Evolutionary conservation across 1,284 basidiomycete species (phyloP), one percentile per base, ranked within the genome.

Genomic region (Kwoniella shivajii): DNA sequence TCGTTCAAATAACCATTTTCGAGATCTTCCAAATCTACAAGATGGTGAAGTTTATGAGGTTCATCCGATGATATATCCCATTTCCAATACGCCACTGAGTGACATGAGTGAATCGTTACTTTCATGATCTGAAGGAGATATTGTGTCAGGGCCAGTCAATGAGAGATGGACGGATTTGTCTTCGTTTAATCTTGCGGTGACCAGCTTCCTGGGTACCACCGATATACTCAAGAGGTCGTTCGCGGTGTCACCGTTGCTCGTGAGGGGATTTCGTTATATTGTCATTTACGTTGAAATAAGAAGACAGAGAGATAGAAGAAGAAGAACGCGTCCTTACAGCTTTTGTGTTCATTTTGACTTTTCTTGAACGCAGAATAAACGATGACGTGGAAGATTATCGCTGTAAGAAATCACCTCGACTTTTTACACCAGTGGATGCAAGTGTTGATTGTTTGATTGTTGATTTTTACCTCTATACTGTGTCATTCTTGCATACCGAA

Each of bases 61-160:
- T 76, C 73, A 26, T 52, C 56, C 13, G 71, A 73, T 9, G 63
- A 64, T 14, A 65, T 65, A 61, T 77, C 73, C 77, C 77, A 78
- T 60, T 76, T 74, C 77, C 77, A 78, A 18, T 68, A 67, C 3
- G 76, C 77, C 29, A 78, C 75, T 2, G 76, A 68, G 59, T 74
- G 63, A 60, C 72, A 74, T 4, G 69, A 57, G 13, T 65, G 68
- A 53, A 77, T 70, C 16, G 71, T 68, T 60, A 78, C 49, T 54
- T 77, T 78, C 77, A 78, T 78, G 31, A 36, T 43, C 37, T 13
- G 29, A 30, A 24, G 29, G 31, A 26, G 13, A 18, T 10, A 18
- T 38, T 18, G 6, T 9, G n/a, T 6, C n/a, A 18, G 37, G 13
- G n/a, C n/a, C n/a, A n/a, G n/a, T n/a, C n/a, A n/a, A n/a, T n/a